Percentiles rank a stretch among this genome's conserved stretches.
These are phyloP conservation scores for Eucalyptus marginata DNA, from an alignment of 345 rosid species.

Conservation along the genomic window DNA sequence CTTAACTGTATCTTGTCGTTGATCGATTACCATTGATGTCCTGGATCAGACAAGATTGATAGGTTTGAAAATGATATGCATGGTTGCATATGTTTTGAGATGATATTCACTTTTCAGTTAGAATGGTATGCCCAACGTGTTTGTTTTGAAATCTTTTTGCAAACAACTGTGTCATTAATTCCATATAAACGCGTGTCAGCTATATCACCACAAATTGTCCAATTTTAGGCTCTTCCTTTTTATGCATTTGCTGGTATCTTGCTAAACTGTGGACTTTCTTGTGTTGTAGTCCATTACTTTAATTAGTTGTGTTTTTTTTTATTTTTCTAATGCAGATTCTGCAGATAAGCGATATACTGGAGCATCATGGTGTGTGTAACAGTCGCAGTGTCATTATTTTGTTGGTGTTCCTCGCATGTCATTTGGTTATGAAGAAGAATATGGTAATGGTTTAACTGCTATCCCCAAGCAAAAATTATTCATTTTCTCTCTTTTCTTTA, in stretches of 20 bases:
- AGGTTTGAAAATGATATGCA: not conserved
- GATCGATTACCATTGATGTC: not conserved
- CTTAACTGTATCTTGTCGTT: not conserved
- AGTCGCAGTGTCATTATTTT: constrained; percentile 61
- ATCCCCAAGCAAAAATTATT: not conserved
- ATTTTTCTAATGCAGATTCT: constrained; percentile 40
- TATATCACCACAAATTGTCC: not conserved
- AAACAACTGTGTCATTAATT: not conserved
- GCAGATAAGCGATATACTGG: constrained; percentile 83
- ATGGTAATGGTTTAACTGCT: constrained; percentile 27
- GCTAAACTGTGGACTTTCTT: not conserved
- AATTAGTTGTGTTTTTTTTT: not conserved
- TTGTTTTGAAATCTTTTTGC: not conserved
- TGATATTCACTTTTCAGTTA: not conserved
- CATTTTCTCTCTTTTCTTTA: not conserved
- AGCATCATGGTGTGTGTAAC: constrained; percentile 60
- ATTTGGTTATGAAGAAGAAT: constrained; percentile 50
- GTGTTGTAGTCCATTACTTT: not conserved
- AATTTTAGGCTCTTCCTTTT: not conserved
- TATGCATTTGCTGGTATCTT: not conserved
- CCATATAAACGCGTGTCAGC: not conserved
- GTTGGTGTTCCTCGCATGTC: constrained; percentile 69
- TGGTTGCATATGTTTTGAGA: not conserved
- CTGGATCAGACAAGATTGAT: not conserved
- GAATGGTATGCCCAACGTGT: not conserved